Evolutionary conservation across 805 yeast genomes (phyloP).

Genomic region (Wickerhamiella bombiphila): DNA sequence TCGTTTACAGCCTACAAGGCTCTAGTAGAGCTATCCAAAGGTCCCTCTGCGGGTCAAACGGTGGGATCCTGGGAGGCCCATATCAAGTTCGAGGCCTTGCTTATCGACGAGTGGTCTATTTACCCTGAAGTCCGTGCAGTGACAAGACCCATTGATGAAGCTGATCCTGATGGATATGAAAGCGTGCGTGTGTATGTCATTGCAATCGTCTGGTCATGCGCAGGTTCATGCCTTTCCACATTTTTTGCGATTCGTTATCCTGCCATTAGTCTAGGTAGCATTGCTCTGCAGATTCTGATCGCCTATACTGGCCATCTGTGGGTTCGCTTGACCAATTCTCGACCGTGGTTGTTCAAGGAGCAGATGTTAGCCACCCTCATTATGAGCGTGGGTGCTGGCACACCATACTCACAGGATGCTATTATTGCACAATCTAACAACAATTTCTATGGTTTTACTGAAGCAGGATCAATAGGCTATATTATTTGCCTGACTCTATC

Average conservation of each 20-base stretch:
- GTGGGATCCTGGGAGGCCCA: constrained; percentile 12
- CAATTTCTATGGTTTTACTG: constrained; percentile 22
- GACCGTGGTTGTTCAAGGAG: constrained; percentile 48
- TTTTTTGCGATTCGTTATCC: constrained; percentile 48
- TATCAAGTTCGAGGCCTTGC: constrained; percentile 29
- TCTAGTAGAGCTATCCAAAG: not conserved
- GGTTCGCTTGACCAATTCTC: constrained; percentile 35
- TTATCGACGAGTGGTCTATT: constrained; percentile 35
- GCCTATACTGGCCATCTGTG: constrained; percentile 41
- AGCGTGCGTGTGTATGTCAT: constrained; percentile 40
- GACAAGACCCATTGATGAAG: constrained; percentile 37
- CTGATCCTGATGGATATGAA: constrained; percentile 29
- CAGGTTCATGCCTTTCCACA: constrained; percentile 43
- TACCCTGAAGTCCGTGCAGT: constrained; percentile 48
- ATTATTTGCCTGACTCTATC: constrained; percentile 39
- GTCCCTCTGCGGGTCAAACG: not conserved
- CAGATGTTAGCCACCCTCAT: constrained; percentile 44
- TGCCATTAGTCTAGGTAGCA: constrained; percentile 32
- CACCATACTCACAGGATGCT: constrained; percentile 19
- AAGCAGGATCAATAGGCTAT: constrained; percentile 28
- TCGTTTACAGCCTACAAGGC: not conserved
- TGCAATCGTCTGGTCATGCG: constrained; percentile 36
- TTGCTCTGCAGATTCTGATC: constrained; percentile 44
- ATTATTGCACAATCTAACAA: constrained; percentile 22
- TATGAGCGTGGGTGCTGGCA: constrained; percentile 11